Conservation (phyloP, 108 stramenopile species). For the Nitzschia sp. region DNA sequence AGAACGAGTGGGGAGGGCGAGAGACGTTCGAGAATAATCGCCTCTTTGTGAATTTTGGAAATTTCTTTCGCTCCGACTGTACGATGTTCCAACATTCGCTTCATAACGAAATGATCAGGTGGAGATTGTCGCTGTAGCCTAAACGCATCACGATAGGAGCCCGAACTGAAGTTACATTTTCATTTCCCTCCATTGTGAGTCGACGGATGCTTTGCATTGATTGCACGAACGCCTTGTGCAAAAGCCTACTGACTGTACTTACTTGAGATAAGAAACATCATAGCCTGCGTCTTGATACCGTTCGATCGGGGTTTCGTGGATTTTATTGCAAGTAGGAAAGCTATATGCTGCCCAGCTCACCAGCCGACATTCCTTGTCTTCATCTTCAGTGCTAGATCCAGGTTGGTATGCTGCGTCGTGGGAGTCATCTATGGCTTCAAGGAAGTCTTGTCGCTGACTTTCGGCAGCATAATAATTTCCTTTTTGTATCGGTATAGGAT, state of each 20-base stretch:
- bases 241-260: not conserved
- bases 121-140: not conserved
- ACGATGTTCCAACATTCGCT: not conserved
- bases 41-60: conserved; percentile 39
- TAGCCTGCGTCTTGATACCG: not conserved
- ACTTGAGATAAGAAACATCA: not conserved
- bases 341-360: not conserved
- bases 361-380: not conserved
- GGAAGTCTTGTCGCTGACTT: not conserved
- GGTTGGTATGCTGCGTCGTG: not conserved
- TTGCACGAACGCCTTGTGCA: too few species aligned
- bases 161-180: too few species aligned
- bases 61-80: not conserved
- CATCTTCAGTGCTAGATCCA: not conserved
- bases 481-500: not conserved
- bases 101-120: not conserved
- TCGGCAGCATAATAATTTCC: not conserved
- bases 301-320: not conserved
- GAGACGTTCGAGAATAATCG: conserved; percentile 64
- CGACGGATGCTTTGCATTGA: too few species aligned
- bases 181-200: too few species aligned
- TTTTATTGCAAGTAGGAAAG: conserved; percentile 1
- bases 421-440: not conserved
- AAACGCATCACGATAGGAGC: not conserved
- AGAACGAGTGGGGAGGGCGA: conserved; percentile 50